A percentile compares a stretch with the other conserved stretches of the same genome.
These are phyloP conservation scores for Thelephora terrestris DNA, from an alignment of 1,284 basidiomycete genomes.

Conservation along the genomic window DNA sequence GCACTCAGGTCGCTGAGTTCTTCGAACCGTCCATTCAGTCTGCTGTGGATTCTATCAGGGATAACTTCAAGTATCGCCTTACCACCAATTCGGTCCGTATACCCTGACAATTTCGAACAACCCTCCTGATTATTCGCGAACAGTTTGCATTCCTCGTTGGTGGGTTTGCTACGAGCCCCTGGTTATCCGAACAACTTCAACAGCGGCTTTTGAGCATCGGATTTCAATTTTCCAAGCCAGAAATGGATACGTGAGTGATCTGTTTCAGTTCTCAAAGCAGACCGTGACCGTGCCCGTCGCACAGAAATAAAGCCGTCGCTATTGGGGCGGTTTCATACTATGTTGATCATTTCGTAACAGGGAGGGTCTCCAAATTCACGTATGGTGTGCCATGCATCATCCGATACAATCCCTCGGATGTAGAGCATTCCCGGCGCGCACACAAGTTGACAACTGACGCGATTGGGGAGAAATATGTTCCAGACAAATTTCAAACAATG, in stretches of 20 bases:
- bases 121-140: background rate
- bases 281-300: constrained; percentile 9
- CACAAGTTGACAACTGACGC: constrained; percentile 15
- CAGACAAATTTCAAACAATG: constrained; percentile 23
- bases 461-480: constrained; percentile 22
- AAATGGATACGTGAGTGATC: constrained; percentile 32
- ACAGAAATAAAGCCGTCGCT: constrained; percentile 19
- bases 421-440: constrained; percentile 22
- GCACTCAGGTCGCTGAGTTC: constrained; percentile 24
- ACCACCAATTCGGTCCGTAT: background rate
- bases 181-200: background rate
- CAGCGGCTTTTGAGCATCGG: constrained; percentile 12
- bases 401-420: constrained; percentile 18
- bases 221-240: constrained; percentile 31
- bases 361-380: constrained; percentile 23
- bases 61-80: background rate
- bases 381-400: constrained; percentile 24
- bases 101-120: background rate
- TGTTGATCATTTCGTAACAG: constrained; percentile 26
- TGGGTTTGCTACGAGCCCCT: constrained; percentile 2
- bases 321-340: constrained; percentile 27
- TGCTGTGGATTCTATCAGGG: background rate
- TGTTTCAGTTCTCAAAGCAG: background rate
- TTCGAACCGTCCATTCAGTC: constrained; percentile 27
- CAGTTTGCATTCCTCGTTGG: constrained; percentile 3